Evolutionary conservation across 225 moss, liverwort and hornwort genomes (phyloP), one percentile per base, ranked within the genome.

Genomic region (Thuidium tamariscinum): DNA sequence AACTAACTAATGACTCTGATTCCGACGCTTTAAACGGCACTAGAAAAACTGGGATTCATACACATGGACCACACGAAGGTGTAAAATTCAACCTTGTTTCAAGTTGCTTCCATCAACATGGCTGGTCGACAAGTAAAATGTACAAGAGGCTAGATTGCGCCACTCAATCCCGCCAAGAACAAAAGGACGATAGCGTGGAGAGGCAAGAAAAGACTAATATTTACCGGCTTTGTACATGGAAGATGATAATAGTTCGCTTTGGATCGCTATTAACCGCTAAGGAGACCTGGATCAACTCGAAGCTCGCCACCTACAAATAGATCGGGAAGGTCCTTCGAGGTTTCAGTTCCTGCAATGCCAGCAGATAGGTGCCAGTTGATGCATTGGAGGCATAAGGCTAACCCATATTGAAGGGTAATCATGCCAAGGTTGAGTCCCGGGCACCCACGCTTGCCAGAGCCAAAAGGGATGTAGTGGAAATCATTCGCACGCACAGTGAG

Each of bases 401-500:
- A 74, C 25, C 89, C 92, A 65, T 89, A 89, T 30, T 92, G 88
- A 44, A 92, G 49, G 13, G 86, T 91, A 42, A 44, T 70, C 89
- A 91, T 89, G 77, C 89, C 86, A 29, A 92, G 88, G 74, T 88
- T 91, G 14, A 92, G 89, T 54, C 92, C 92, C 7, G 92, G 92
- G 79, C 92, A 92, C 39, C 82, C 89, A 42, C 92, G 92, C 67
- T 84, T 91, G 84, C 92, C 91, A 79, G 59, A 89, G 62, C 92
- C 91, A 56, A 92, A 92, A 67, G 92, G 92, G 42, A 92, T 89
- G 84, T 91, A 92, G 61, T 91, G 91, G 30, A 92, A 89, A 57
- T 89, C 91, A 70, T 60, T 91, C 36, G 86, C 92, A 15, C 46
- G 88, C 84, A 86, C 89, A 21, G 88, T 89, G 6, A 85, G 90